Percentiles rank a stretch among this genome's conserved stretches.
Conservation (phyloP, 2,329 filamentous ascomycete genomes). For the Trichoderma arundinaceum region DNA sequence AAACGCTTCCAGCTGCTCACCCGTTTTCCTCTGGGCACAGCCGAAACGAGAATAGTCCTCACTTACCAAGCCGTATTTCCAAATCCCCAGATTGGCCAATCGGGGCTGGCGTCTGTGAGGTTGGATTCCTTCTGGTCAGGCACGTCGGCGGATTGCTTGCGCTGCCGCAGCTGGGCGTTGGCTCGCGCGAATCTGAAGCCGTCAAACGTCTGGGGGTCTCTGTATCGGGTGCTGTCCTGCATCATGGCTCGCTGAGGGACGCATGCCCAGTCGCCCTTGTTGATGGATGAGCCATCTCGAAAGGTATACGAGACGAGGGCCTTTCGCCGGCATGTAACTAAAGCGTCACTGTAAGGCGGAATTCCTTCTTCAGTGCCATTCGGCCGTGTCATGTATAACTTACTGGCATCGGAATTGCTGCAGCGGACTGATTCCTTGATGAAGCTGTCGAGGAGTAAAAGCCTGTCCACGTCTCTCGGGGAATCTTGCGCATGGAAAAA, state of each 20-base stretch:
- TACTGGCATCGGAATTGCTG: slow-evolving; percentile 26
- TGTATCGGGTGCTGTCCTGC: slow-evolving; percentile 11
- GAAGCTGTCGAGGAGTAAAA: slow-evolving; percentile 33
- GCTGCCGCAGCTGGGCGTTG: background rate
- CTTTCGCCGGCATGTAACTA: slow-evolving; percentile 25
- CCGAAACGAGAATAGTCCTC: background rate
- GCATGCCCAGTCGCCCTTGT: slow-evolving; percentile 15
- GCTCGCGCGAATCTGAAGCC: slow-evolving; percentile 27
- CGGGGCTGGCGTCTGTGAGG: background rate
- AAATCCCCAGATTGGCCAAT: slow-evolving; percentile 14
- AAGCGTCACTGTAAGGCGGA: background rate
- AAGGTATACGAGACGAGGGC: slow-evolving; percentile 18
- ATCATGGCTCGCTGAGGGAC: slow-evolving; percentile 20
- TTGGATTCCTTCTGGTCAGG: slow-evolving; percentile 6
- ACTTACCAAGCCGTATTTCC: slow-evolving; percentile 18
- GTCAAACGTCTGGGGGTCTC: slow-evolving; percentile 15
- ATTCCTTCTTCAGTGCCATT: background rate
- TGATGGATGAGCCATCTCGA: slow-evolving; percentile 21
- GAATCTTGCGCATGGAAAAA: background rate
- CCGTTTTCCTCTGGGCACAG: background rate
- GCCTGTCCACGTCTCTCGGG: background rate
- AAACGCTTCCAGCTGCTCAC: slow-evolving; percentile 2
- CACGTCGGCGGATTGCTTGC: background rate
- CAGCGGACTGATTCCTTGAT: slow-evolving; percentile 27
- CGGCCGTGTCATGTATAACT: background rate